Base-by-base conservation (phyloP, 768 basidiomycete species). In the Termitomyces sp. region DNA sequence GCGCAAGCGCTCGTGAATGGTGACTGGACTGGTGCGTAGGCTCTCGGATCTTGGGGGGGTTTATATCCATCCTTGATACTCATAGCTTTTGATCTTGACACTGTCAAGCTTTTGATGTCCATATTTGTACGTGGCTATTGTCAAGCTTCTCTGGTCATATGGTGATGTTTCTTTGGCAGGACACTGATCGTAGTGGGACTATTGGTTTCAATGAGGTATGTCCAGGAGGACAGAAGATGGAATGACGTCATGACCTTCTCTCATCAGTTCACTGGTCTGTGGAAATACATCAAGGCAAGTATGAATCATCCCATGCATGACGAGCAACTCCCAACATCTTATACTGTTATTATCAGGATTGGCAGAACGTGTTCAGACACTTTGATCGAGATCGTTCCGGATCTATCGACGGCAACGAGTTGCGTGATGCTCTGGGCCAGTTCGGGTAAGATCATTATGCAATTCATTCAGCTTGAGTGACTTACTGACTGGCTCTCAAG, bases 301-400 rank as follows among this genome's bases (percentile, higher is more conserved):
- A n/a, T 19, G 11, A 37, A 40, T 27, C 25, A n/a, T 55, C 17
- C 3, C 41, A 32, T 5, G 14, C 12, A n/a, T 5, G 14, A 23
- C 43, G n/a, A 28, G 23, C 19, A 9, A 8, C 6, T 17, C 9
- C 55, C 21, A 10, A 10, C 4, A 17, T n/a, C 57, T 47, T 44
- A 41, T 35, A 49, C 23, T 25, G 5, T 14, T 16, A 30, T 48
- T n/a, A 17, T 12, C 23, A 84, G 80, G 89, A 92, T 68, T 92
- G 90, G 91, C 89, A 91, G 72, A 83, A 83, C 56, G 84, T 90
- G 55, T 93, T 91, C 76, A 79, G 76, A 44, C 87, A 89, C 70
- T 92, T 92, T 62, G 91, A 94, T 71, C 76, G 82, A n/a, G 92
- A 94, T 67, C 81, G 79, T 50, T 90, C 88, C 12, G 92, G 91